Base-by-base conservation (phyloP, 2,329 filamentous ascomycete species). In the Alternaria metachromatica region DNA sequence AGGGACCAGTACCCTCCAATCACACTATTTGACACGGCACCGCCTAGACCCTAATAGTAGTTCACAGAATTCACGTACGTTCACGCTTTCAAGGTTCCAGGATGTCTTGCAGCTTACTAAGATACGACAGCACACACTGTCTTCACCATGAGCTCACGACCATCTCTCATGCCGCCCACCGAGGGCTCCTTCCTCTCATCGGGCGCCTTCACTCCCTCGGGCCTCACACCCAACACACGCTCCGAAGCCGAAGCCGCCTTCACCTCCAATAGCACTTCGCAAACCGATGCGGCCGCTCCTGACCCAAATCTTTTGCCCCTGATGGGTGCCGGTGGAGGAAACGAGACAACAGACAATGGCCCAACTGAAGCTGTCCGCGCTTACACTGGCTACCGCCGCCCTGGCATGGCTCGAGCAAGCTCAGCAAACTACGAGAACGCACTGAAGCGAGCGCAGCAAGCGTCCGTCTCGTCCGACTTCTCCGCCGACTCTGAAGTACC, bases 241-340 rank as follows among this genome's bases (percentile, higher is more conserved):
- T 74, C 72, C 12, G 72, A 79, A 72, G 78, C 74, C 20, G 78
- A 80, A 67, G 73, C 69, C n/a, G 74, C 73, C 23, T 72, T 80
- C 48, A 69, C 69, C 1, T 65, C 68, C 28, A 80, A 80, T 67
- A 73, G 66, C 20, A 57, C 54, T 28, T 58, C 69, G 11, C 77
- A 79, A 62, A 80, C 78, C 21, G 78, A 80, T 46, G 75, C 76
- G 10, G 78, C 78, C 37, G 78, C 77, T 4, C 78, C 78, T 4
- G 75, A 76, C 15, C 71, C 71, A 13, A 62, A 62, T 2, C 44
- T 72, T 23, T 20, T 58, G 5, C 28, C 64, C 28, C 41, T 65
- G 25, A 58, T 37, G 60, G 57, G 55, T 28, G 30, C 49, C 15
- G 56, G 60, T 25, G 60, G 56, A 21, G 60, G 60, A 41, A 55